Conservation (phyloP, 306 rosid genomes). For the Erythrophleum fordii region DNA sequence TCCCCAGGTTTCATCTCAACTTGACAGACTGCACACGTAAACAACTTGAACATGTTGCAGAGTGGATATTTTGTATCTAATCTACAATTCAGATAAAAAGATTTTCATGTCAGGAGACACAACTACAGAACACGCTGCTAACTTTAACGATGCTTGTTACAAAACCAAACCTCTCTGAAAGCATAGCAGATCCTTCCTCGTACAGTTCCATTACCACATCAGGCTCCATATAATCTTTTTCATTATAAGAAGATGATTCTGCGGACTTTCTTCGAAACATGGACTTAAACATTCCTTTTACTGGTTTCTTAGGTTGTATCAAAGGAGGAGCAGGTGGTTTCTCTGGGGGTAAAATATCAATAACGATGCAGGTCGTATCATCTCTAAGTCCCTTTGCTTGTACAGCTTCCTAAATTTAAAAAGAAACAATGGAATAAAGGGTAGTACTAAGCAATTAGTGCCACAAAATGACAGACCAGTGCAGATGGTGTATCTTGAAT, state of each 20-base stretch:
- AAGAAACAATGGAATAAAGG: constrained; percentile 23
- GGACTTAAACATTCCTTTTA: constrained; percentile 80
- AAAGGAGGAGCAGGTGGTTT: constrained; percentile 65
- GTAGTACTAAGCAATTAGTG: not conserved
- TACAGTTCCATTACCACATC: constrained; percentile 80
- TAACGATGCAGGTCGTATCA: constrained; percentile 96
- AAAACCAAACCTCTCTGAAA: constrained; percentile 86
- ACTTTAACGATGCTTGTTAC: constrained; percentile 15
- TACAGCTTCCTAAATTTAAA: constrained; percentile 74
- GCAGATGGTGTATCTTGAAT: not conserved
- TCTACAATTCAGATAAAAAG: constrained; percentile 63
- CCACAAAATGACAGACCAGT: not conserved
- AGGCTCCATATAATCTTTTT: constrained; percentile 79
- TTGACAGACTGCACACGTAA: constrained; percentile 96
- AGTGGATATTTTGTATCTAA: constrained; percentile 89
- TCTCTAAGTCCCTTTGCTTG: constrained; percentile 96
- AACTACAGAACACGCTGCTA: not conserved
- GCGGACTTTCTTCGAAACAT: constrained; percentile 76
- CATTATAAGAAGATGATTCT: constrained; percentile 76
- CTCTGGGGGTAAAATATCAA: constrained; percentile 81
- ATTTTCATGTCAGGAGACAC: constrained; percentile 36
- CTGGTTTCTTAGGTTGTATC: constrained; percentile 65
- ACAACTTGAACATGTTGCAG: constrained; percentile 98
- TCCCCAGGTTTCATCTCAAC: constrained; percentile 90
- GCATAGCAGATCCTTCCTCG: constrained; percentile 98